phyloP scores from a whole-genome alignment of 805 yeast genomes.

The Candida stauntonica region DNA sequence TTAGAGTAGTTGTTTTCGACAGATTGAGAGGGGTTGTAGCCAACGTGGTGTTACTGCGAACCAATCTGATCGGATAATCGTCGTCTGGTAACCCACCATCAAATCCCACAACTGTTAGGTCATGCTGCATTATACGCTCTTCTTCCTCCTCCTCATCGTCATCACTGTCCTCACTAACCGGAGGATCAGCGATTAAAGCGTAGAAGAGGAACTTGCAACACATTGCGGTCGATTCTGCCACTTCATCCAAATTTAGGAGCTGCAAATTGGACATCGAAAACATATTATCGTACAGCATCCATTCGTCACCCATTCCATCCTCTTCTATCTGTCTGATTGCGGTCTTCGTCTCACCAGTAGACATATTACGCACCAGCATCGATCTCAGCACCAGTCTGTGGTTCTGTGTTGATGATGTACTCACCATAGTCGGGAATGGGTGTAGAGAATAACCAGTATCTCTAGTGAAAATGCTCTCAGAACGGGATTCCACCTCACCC shows the following conservation, averaged over 20 bases:
- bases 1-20: slow-evolving; percentile 23
- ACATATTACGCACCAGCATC: slow-evolving; percentile 20
- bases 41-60: slow-evolving; percentile 18
- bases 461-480: slow-evolving; percentile 3
- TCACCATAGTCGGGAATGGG: slow-evolving; percentile 18
- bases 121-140: slow-evolving; percentile 19
- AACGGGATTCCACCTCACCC: slow-evolving; percentile 6
- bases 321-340: slow-evolving; percentile 26
- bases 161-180: background rate
- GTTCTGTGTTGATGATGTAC: slow-evolving; percentile 8
- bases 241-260: slow-evolving; percentile 31
- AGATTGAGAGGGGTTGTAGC: slow-evolving; percentile 19
- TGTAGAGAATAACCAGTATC: slow-evolving; percentile 9
- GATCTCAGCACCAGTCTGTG: slow-evolving; percentile 19
- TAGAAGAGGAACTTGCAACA: slow-evolving; percentile 33
- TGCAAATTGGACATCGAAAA: slow-evolving; percentile 35
- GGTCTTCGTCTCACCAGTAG: slow-evolving; percentile 18
- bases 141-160: slow-evolving; percentile 15
- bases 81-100: slow-evolving; percentile 17
- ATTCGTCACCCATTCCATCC: slow-evolving; percentile 31
- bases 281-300: slow-evolving; percentile 36
- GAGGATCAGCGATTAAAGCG: slow-evolving; percentile 11
- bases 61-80: slow-evolving; percentile 16
- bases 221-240: slow-evolving; percentile 26
- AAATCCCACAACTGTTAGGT: slow-evolving; percentile 25